phyloP scores from a whole-genome alignment of 1,284 basidiomycete genomes.

The Cryptococcus neoformans region DNA sequence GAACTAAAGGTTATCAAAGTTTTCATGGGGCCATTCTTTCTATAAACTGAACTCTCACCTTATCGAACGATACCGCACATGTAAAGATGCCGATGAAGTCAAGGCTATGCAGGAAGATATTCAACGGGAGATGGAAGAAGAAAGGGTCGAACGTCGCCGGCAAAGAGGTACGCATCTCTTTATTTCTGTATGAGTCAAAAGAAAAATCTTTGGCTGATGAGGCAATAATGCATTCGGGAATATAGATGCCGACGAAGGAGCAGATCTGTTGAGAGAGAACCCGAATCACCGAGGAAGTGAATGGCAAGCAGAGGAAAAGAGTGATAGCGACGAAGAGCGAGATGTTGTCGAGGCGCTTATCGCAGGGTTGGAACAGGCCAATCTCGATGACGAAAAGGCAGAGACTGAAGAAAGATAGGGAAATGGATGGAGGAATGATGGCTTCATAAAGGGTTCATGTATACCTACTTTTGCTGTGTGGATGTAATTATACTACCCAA shows the following conservation, averaged over 20 bases:
- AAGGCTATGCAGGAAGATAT: slow-evolving; percentile 65
- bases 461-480: too few species aligned
- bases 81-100: slow-evolving; percentile 64
- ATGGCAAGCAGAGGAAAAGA: slow-evolving; percentile 26
- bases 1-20: slow-evolving; percentile 58
- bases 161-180: slow-evolving; percentile 51
- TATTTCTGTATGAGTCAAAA: not conserved
- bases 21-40: slow-evolving; percentile 86
- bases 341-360: slow-evolving; percentile 41
- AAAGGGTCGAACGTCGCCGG: slow-evolving; percentile 57
- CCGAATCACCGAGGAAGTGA: slow-evolving; percentile 54
- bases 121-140: slow-evolving; percentile 67
- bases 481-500: too few species aligned
- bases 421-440: too few species aligned
- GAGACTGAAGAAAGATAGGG: not conserved
- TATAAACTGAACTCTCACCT: slow-evolving; percentile 73
- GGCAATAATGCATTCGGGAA: not conserved
- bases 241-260: slow-evolving; percentile 36
- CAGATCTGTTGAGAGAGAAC: slow-evolving; percentile 58
- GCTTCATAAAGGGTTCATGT: too few species aligned
- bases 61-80: slow-evolving; percentile 69
- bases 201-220: not conserved
- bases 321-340: slow-evolving; percentile 27
- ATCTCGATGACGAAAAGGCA: slow-evolving; percentile 4
- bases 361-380: slow-evolving; percentile 22